A percentile compares a stretch with the other conserved stretches of the same genome.
Evolutionary conservation across 2,329 filamentous ascomycete species (phyloP).

Genomic region (Rutstroemia sp.): DNA sequence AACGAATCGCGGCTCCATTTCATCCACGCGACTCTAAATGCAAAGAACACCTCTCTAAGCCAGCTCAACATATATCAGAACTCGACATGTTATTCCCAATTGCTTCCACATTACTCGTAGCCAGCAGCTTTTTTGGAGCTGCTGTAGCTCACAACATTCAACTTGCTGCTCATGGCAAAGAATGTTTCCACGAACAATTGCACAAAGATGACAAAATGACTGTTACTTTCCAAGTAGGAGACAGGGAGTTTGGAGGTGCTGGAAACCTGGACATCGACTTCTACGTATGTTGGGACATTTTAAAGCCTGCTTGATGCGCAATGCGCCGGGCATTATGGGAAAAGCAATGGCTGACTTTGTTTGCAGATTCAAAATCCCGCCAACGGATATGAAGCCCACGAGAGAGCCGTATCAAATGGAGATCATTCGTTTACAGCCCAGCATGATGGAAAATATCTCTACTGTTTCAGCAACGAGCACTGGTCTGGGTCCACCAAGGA

Average conservation of each 20-base stretch:
- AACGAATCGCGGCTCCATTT: no score
- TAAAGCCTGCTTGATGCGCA: not conserved
- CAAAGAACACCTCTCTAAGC: not conserved
- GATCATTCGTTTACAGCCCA: conserved; percentile 87
- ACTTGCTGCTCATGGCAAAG: conserved; percentile 82
- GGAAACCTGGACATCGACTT: conserved; percentile 97
- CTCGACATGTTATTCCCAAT: conserved; percentile 28
- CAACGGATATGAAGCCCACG: conserved; percentile 68
- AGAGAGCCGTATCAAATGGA: conserved; percentile 77
- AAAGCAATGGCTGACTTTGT: conserved; percentile 13
- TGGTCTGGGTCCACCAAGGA: conserved; percentile 96
- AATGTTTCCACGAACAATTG: conserved; percentile 94
- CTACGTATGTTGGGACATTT: conserved; percentile 60
- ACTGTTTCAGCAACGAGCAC: conserved; percentile 99
- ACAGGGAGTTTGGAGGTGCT: conserved; percentile 88
- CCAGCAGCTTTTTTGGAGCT: conserved; percentile 38
- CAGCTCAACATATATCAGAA: not conserved
- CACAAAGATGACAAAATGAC: conserved; percentile 97
- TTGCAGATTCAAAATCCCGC: conserved; percentile 68
- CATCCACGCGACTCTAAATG: no score
- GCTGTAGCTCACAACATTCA: conserved; percentile 88
- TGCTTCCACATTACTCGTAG: conserved; percentile 24
- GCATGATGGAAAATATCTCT: conserved; percentile 81
- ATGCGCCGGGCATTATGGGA: not conserved
- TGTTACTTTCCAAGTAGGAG: conserved; percentile 95